These are phyloP conservation scores for Scenedesmus sp. DNA, from an alignment of 163 green algal genomes.

Conservation along the genomic window DNA sequence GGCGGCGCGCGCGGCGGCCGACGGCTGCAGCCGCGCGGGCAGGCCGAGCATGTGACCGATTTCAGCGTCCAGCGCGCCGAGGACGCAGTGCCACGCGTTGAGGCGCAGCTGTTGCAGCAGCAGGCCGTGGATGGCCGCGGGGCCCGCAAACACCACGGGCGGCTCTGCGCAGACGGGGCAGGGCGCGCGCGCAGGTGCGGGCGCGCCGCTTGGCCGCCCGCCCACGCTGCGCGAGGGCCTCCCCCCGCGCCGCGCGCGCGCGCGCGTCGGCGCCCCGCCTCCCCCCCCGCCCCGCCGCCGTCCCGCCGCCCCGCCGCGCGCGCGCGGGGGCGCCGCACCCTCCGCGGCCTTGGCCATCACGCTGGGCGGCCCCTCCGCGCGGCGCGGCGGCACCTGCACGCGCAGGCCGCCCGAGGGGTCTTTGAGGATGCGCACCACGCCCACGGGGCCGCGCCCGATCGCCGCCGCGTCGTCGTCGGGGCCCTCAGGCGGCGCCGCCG, in stretches of 20 bases:
- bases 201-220: background rate
- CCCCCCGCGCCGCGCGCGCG: too few species aligned
- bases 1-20: constrained; percentile 4
- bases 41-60: constrained; percentile 13
- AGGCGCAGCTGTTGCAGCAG: constrained; percentile 45
- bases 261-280: too few species aligned
- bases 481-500: background rate
- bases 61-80: constrained; percentile 5
- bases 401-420: constrained; percentile 20
- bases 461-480: background rate
- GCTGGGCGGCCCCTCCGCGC: background rate
- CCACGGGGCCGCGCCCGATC: constrained; percentile 1
- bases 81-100: constrained; percentile 31
- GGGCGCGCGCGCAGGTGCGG: background rate
- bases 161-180: background rate
- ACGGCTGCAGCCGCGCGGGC: constrained; percentile 8
- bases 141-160: constrained; percentile 9
- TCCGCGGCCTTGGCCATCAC: constrained; percentile 1
- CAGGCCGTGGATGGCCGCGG: constrained; percentile 27
- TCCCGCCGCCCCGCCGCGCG: too few species aligned
- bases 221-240: background rate
- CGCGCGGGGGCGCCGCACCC: background rate
- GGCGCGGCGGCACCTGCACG: constrained; percentile 22
- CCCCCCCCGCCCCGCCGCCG: too few species aligned
- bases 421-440: constrained; percentile 21